A percentile compares a stretch with the other conserved stretches of the same genome.
phyloP scores from a whole-genome alignment of 805 yeast species.

The Saccharomycodes ludwigii region DNA sequence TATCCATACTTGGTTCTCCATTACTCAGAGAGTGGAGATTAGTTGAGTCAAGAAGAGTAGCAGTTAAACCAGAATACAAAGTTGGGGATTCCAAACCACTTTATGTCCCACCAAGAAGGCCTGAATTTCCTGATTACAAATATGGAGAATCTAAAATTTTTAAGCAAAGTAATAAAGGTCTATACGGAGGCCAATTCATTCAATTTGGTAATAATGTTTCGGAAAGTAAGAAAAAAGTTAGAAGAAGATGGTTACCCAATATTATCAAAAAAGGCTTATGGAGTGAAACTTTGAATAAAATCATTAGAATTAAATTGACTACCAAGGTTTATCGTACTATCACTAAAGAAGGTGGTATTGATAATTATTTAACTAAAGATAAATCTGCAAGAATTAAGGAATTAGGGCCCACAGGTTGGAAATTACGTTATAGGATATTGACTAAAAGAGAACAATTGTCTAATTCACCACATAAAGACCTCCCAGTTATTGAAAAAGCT shows the following conservation, averaged over 20 bases:
- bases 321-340: conserved; percentile 78
- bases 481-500: conserved; percentile 17
- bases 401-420: conserved; percentile 89
- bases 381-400: conserved; percentile 85
- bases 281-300: conserved; percentile 63
- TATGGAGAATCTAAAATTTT: conserved; percentile 69
- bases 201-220: conserved; percentile 68
- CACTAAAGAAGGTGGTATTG: conserved; percentile 90
- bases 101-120: conserved; percentile 31
- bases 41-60: conserved; percentile 36
- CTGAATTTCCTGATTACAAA: conserved; percentile 51
- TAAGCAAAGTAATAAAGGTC: conserved; percentile 78
- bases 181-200: conserved; percentile 80
- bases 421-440: conserved; percentile 64
- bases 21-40: conserved; percentile 27
- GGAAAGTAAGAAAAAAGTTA: conserved; percentile 60
- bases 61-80: conserved; percentile 29
- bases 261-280: conserved; percentile 63
- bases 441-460: conserved; percentile 29
- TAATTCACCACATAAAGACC: conserved; percentile 8
- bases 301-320: conserved; percentile 49
- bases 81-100: conserved; percentile 44
- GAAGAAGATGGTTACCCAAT: conserved; percentile 76
- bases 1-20: conserved; percentile 3
- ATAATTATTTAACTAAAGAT: conserved; percentile 75